Conservation (phyloP, 768 basidiomycete genomes). For the Termitomyces sp. region DNA sequence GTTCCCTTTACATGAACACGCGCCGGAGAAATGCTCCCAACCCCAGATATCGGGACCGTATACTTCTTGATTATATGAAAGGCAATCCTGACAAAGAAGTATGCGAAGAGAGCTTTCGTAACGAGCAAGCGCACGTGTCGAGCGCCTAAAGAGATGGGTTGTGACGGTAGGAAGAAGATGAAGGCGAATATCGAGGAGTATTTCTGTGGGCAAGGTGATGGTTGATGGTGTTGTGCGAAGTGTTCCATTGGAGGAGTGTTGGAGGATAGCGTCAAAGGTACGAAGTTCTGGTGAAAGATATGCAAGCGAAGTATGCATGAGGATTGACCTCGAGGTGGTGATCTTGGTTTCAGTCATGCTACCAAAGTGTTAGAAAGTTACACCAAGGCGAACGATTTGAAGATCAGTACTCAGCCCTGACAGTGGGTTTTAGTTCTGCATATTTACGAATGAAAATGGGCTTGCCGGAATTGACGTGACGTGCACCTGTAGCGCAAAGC, state of each 20-base stretch:
- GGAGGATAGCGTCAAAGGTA: constrained; percentile 34
- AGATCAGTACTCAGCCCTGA: constrained; percentile 1
- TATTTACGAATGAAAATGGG: constrained; percentile 13
- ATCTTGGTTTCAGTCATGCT: constrained; percentile 21
- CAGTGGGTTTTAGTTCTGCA: constrained; percentile 3
- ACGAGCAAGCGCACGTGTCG: constrained; percentile 32
- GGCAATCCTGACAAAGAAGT: constrained; percentile 43
- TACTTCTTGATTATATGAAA: constrained; percentile 46
- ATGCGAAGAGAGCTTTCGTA: constrained; percentile 35
- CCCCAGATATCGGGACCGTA: constrained; percentile 46
- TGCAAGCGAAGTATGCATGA: constrained; percentile 50
- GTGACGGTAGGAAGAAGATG: constrained; percentile 40
- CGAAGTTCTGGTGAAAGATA: constrained; percentile 38
- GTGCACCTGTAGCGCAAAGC: constrained; percentile 22
- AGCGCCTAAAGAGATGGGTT: constrained; percentile 32
- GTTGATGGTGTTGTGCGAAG: constrained; percentile 10
- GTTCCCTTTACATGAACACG: constrained; percentile 36
- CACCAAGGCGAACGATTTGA: neutral
- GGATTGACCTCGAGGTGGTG: constrained; percentile 33
- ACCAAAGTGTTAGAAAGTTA: neutral
- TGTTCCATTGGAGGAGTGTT: constrained; percentile 5
- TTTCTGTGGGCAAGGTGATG: constrained; percentile 38
- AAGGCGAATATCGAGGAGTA: constrained; percentile 46
- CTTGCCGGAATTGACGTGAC: constrained; percentile 30
- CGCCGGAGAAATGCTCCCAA: constrained; percentile 46